Evolutionary conservation across 768 basidiomycete species (phyloP), one percentile per base, ranked within the genome.

Genomic region (Tephrocybe rancida): DNA sequence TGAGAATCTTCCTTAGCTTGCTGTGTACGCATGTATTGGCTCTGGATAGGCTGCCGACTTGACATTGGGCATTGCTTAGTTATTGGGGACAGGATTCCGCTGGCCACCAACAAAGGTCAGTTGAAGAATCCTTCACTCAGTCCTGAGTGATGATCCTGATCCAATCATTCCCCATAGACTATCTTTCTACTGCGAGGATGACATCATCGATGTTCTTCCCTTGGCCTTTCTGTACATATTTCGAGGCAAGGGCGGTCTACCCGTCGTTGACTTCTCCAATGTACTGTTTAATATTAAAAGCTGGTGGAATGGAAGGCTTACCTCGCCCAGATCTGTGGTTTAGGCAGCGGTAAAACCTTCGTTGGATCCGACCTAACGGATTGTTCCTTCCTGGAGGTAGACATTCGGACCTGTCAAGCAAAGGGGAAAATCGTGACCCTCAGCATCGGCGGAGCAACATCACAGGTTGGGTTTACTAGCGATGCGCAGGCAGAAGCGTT

Each of bases 321-420:
- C 50, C 18, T 21, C 19, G 35, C 44, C 24, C 52, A 88, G 84
- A 84, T 75, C 47, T 87, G 87, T 67, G 84, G 76, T 64, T 60
- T 63, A 47, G 70, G 50, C 3, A 65, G 75, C 48, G 69, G 77
- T 43, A 58, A 71, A 3, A 69, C 75, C n/a, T 88, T 87, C 59
- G 53, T 79, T 2, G 85, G 84, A 16, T 85, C 84, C 27, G 70
- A 77, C 50, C 73, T 90, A n/a, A 82, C 81, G 16, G 75, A 88
- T 60, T 90, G 88, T 61, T 70, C 73, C 4, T 83, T 82, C 67
- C 70, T 89, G 47, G 81, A 82, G 3, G 64, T 80, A 2, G 80
- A 83, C 51, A 89, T 90, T 59, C 62, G 83, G 64, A 72, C 75
- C 32, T 90, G 88, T 67, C 88, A 90, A 64, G 69, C 74, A 9